Evolutionary conservation across 495 filamentous ascomycete species (phyloP).

Genomic region (Bryoglossum gracile): DNA sequence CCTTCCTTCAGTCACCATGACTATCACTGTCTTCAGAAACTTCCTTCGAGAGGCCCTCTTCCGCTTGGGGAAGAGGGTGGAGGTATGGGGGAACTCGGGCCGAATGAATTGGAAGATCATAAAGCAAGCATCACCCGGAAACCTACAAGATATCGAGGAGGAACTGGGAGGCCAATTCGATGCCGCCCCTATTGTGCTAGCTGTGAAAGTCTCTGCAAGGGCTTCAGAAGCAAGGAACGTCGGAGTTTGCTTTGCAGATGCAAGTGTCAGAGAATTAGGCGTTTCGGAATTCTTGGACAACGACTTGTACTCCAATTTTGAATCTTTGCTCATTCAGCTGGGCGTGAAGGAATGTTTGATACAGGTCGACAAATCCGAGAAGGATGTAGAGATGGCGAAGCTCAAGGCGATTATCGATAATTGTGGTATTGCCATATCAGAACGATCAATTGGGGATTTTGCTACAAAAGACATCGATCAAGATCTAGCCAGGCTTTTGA

Average conservation of each 20-base stretch:
- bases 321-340: slow-evolving; percentile 90
- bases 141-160: slow-evolving; percentile 95
- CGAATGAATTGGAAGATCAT: slow-evolving; percentile 84
- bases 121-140: slow-evolving; percentile 91
- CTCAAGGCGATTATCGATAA: slow-evolving; percentile 81
- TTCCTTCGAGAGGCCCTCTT: slow-evolving; percentile 94
- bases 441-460: slow-evolving; percentile 70
- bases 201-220: slow-evolving; percentile 85
- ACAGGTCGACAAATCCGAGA: slow-evolving; percentile 56
- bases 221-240: slow-evolving; percentile 79
- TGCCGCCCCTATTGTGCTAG: slow-evolving; percentile 84
- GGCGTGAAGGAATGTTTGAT: slow-evolving; percentile 92
- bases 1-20: slow-evolving; percentile 88
- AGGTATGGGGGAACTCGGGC: slow-evolving; percentile 75
- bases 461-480: slow-evolving; percentile 92
- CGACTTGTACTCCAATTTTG: slow-evolving; percentile 96
- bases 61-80: slow-evolving; percentile 78
- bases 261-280: slow-evolving; percentile 89
- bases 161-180: slow-evolving; percentile 86
- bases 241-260: slow-evolving; percentile 97
- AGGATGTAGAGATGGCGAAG: slow-evolving; percentile 84
- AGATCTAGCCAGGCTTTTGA: slow-evolving; percentile 76
- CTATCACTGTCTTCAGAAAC: slow-evolving; percentile 86
- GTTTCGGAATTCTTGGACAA: slow-evolving; percentile 98
- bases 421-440: slow-evolving; percentile 82